A percentile compares a stretch with the other conserved stretches of the same genome.
Evolutionary conservation across 345 rosid genomes (phyloP).

Genomic region (Salix caprea): DNA sequence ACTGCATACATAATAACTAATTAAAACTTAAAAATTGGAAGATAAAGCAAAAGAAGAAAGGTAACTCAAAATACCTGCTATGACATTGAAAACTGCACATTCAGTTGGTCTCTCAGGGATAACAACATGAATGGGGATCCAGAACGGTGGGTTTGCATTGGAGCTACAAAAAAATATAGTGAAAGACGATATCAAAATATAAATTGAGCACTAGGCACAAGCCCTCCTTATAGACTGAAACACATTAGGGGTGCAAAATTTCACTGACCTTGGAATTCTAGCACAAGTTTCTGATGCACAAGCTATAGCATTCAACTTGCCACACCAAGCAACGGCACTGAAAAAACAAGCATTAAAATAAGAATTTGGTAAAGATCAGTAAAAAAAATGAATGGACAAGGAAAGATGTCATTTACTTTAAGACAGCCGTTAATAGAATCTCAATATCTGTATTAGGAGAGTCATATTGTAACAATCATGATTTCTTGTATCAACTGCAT

Average conservation of each 20-base stretch:
- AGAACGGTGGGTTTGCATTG: conserved; percentile 81
- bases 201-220: background rate
- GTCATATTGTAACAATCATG: background rate
- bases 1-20: background rate
- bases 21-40: background rate
- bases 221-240: background rate
- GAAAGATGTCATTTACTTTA: background rate
- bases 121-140: conserved; percentile 96
- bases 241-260: background rate
- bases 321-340: conserved; percentile 99
- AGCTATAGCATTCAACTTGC: conserved; percentile 96
- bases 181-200: background rate
- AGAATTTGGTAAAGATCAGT: background rate
- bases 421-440: background rate
- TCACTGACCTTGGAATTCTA: conserved; percentile 76
- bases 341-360: conserved; percentile 5
- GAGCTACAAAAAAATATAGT: conserved; percentile 47
- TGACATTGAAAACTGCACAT: conserved; percentile 83
- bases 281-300: conserved; percentile 99
- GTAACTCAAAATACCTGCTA: conserved; percentile 61
- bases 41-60: background rate
- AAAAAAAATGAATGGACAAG: background rate
- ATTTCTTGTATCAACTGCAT: background rate
- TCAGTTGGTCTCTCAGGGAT: conserved; percentile 98
- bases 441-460: background rate